These are phyloP conservation scores for Zygoascus biomembranicola DNA, from an alignment of 805 yeast genomes.

Conservation along the genomic window DNA sequence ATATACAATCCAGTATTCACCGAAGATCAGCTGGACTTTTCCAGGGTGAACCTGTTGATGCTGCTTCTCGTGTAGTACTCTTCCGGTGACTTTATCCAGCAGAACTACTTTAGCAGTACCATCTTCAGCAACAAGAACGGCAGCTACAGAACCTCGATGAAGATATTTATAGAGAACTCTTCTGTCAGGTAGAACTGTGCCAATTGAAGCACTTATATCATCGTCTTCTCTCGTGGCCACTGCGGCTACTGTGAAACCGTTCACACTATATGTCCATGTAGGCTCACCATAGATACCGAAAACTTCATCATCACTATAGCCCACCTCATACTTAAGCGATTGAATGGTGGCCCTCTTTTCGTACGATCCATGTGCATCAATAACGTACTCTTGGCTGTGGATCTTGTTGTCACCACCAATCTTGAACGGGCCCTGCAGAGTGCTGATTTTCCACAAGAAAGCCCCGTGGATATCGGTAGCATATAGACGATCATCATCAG, in stretches of 20 bases:
- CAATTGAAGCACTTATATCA: slow-evolving; percentile 48
- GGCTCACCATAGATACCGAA: background rate
- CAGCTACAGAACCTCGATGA: slow-evolving; percentile 55
- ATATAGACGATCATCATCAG: background rate
- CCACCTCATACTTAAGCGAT: slow-evolving; percentile 3
- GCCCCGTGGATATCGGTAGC: slow-evolving; percentile 11
- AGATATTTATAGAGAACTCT: slow-evolving; percentile 77
- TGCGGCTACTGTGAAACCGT: slow-evolving; percentile 29
- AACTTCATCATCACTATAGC: background rate
- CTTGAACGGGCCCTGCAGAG: background rate
- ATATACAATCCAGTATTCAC: slow-evolving; percentile 79
- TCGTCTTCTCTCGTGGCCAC: slow-evolving; percentile 33
- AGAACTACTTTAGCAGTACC: slow-evolving; percentile 40
- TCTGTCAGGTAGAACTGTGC: slow-evolving; percentile 59
- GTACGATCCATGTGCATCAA: slow-evolving; percentile 13
- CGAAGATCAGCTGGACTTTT: slow-evolving; percentile 48
- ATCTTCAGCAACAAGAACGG: slow-evolving; percentile 27
- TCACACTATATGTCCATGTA: slow-evolving; percentile 34
- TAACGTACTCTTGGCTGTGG: background rate
- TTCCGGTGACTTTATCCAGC: slow-evolving; percentile 65
- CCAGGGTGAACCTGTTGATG: slow-evolving; percentile 36
- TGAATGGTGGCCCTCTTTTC: background rate
- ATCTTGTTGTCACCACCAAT: background rate
- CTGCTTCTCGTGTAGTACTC: slow-evolving; percentile 38
- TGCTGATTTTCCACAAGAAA: background rate